phyloP scores from a whole-genome alignment of 805 yeast species.

The Candida insectorum region DNA sequence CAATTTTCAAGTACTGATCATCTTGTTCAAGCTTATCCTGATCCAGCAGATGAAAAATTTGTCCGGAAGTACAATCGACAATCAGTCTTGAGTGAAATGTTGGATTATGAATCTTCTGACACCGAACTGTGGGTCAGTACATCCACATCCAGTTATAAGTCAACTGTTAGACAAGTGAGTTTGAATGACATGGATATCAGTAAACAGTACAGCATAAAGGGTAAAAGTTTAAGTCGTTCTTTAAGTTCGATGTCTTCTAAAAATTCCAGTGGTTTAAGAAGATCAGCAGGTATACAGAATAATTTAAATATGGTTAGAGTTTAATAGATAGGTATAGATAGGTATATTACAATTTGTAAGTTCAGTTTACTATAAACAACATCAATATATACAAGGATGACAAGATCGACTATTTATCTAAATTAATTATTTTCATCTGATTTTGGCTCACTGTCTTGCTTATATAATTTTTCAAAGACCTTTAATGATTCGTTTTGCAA shows the following conservation, averaged over 20 bases:
- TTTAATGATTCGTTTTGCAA: constrained; percentile 73
- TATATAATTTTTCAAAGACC: constrained; percentile 65
- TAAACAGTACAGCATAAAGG: constrained; percentile 11
- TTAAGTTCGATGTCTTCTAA: constrained; percentile 11
- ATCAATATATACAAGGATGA: constrained; percentile 15
- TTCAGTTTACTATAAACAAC: constrained; percentile 11
- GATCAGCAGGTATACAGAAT: constrained; percentile 9
- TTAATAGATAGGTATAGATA: too few species aligned
- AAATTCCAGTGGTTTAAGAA: constrained; percentile 9
- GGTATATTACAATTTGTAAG: too few species aligned
- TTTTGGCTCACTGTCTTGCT: constrained; percentile 22
- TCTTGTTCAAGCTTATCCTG: constrained; percentile 6
- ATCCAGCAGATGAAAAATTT: constrained; percentile 20
- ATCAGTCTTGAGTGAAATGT: constrained; percentile 43
- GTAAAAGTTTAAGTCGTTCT: constrained; percentile 5
- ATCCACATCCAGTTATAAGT: not conserved
- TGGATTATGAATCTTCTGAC: constrained; percentile 36
- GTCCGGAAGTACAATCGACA: constrained; percentile 28
- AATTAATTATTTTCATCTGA: constrained; percentile 17
- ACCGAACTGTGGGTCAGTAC: constrained; percentile 5
- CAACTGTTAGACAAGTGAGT: not conserved
- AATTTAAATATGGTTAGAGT: constrained; percentile 8
- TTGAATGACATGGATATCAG: constrained; percentile 5
- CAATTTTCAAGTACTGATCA: not conserved
- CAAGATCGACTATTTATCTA: constrained; percentile 2